Percentiles rank a stretch among this genome's conserved stretches.
Conservation (phyloP, 2,329 filamentous ascomycete genomes). For the Paecilomyces variotii region DNA sequence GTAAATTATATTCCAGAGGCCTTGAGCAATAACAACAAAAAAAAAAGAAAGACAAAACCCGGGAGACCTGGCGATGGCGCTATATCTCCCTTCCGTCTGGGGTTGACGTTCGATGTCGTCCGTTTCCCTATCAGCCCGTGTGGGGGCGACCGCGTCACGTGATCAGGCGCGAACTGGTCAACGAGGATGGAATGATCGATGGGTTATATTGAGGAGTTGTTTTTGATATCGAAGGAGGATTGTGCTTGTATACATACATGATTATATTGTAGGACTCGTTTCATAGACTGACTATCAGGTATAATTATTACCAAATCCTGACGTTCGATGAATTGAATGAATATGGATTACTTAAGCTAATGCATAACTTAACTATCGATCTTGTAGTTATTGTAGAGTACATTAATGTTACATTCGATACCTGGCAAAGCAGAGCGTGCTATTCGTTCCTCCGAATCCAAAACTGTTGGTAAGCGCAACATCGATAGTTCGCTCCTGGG, state of each 20-base stretch:
- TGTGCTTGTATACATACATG: no score
- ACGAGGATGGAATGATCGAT: no score
- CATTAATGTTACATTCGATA: slow-evolving; percentile 8
- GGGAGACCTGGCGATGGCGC: background rate
- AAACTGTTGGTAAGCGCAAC: slow-evolving; percentile 91
- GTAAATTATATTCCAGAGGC: background rate
- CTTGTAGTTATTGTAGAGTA: background rate
- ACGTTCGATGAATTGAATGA: background rate
- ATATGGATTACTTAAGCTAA: background rate
- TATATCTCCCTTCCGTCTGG: background rate
- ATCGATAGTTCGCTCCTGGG: slow-evolving; percentile 62
- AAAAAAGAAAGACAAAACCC: no score
- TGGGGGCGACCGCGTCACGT: background rate
- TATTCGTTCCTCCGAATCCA: slow-evolving; percentile 95
- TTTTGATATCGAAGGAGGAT: no score
- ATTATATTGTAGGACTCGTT: no score
- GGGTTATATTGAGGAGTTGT: background rate
- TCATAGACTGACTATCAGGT: no score
- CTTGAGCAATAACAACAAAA: no score
- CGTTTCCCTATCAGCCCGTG: background rate
- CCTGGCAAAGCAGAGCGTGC: slow-evolving; percentile 65
- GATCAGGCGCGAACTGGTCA: background rate
- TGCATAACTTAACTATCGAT: background rate
- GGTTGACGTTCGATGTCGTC: background rate
- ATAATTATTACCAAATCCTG: no score